These are phyloP conservation scores for Daldinia caldariorum DNA, from an alignment of 495 filamentous ascomycete genomes.

Conservation along the genomic window DNA sequence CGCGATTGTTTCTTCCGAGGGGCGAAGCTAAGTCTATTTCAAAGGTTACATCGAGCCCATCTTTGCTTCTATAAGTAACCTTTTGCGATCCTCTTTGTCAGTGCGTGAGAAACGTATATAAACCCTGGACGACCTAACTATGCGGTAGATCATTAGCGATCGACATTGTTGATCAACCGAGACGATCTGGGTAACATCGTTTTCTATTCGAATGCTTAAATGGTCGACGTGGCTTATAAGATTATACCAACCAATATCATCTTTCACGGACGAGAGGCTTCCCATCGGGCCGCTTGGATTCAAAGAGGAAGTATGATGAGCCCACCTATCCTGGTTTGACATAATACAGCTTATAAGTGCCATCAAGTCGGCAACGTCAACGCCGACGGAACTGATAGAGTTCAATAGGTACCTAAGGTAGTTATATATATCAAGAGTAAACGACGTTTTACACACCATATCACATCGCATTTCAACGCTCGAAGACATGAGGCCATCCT, in stretches of 20 bases:
- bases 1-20: slow-evolving; percentile 9
- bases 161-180: slow-evolving; percentile 26
- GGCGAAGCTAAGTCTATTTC: not conserved
- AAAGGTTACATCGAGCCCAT: slow-evolving; percentile 7
- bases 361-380: not conserved
- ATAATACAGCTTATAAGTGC: not conserved
- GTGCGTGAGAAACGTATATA: slow-evolving; percentile 20
- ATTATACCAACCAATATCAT: slow-evolving; percentile 20
- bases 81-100: slow-evolving; percentile 29
- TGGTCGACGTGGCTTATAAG: slow-evolving; percentile 20
- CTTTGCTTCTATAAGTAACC: slow-evolving; percentile 9
- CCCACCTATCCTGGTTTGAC: not conserved
- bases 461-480: no score
- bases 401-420: no score
- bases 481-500: no score
- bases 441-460: no score
- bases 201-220: slow-evolving; percentile 35
- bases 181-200: slow-evolving; percentile 38
- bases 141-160: slow-evolving; percentile 27
- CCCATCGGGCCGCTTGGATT: not conserved
- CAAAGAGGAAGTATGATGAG: not conserved
- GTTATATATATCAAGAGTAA: no score
- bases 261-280: not conserved
- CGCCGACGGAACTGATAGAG: no score
- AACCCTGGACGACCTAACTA: slow-evolving; percentile 23